A percentile compares a stretch with the other conserved stretches of the same genome.
Conservation (phyloP, 495 filamentous ascomycete species). For the Darksidea phi region DNA sequence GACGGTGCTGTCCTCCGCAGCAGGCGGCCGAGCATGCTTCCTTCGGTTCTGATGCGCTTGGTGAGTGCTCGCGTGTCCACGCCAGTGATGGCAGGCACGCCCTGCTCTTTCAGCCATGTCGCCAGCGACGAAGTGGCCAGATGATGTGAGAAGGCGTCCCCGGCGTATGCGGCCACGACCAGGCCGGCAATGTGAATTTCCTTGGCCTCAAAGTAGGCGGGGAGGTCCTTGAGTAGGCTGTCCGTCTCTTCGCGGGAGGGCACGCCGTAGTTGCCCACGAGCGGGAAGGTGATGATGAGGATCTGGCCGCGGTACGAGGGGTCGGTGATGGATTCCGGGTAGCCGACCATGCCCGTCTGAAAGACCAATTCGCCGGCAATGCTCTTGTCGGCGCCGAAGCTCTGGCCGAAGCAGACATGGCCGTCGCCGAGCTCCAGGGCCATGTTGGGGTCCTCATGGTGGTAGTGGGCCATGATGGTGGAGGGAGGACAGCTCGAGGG, state of each 20-base stretch:
- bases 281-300: conserved; percentile 84
- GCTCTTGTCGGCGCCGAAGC: conserved; percentile 90
- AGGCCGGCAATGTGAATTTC: conserved; percentile 91
- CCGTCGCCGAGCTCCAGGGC: conserved; percentile 90
- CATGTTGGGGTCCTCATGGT: conserved; percentile 44
- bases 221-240: conserved; percentile 74
- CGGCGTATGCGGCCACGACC: conserved; percentile 84
- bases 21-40: conserved; percentile 94
- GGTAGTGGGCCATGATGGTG: conserved; percentile 23
- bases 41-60: conserved; percentile 87
- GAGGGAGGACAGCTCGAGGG: conserved; percentile 14
- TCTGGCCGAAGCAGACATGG: conserved; percentile 82
- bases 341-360: conserved; percentile 99
- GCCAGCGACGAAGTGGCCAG: conserved; percentile 85
- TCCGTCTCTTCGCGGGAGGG: conserved; percentile 80
- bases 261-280: conserved; percentile 91
- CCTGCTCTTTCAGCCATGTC: conserved; percentile 92
- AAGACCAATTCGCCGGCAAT: conserved; percentile 96
- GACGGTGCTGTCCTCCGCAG: conserved; percentile 60
- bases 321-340: conserved; percentile 92
- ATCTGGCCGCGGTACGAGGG: conserved; percentile 92
- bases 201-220: conserved; percentile 85
- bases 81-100: conserved; percentile 92
- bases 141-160: conserved; percentile 92
- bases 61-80: conserved; percentile 93